A percentile compares a stretch with the other conserved stretches of the same genome.
phyloP scores from a whole-genome alignment of 1,284 basidiomycete species.

The Cryptococcus wingfieldii region DNA sequence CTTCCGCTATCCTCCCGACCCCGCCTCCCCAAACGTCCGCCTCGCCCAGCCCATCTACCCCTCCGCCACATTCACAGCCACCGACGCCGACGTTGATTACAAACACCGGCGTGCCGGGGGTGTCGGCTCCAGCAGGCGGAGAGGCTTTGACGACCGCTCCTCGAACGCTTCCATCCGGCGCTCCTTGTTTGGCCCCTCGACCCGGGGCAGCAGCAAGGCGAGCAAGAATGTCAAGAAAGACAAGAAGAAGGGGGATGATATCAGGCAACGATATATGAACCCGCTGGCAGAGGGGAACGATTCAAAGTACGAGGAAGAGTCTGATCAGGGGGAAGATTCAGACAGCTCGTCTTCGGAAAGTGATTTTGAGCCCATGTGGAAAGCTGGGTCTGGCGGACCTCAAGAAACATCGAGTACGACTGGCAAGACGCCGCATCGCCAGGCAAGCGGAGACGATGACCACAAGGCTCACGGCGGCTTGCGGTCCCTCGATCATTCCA shows the following conservation, averaged over 20 bases:
- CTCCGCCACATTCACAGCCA: constrained; percentile 37
- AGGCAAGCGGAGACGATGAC: neutral
- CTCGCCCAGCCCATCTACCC: constrained; percentile 44
- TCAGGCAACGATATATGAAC: constrained; percentile 2
- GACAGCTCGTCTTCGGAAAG: constrained; percentile 1
- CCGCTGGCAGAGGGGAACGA: neutral
- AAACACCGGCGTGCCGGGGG: constrained; percentile 12
- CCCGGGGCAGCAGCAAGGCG: neutral
- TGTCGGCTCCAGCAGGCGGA: neutral
- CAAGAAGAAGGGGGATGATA: constrained; percentile 3
- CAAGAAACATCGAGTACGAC: neutral
- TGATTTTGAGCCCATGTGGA: constrained; percentile 16
- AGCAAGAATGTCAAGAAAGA: neutral
- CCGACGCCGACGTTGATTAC: constrained; percentile 30
- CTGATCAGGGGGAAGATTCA: neutral
- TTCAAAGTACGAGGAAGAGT: constrained; percentile 2
- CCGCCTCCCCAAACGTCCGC: constrained; percentile 37
- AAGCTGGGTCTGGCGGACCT: neutral
- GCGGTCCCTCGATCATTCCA: constrained; percentile 9
- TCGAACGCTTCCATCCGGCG: constrained; percentile 2
- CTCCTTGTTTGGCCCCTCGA: neutral
- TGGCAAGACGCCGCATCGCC: neutral
- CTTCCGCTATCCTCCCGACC: constrained; percentile 45
- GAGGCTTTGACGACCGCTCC: neutral
- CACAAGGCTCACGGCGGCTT: neutral